Evolutionary conservation across 306 rosid genomes (phyloP), one percentile per base, ranked within the genome.

Genomic region (Betula pendula): DNA sequence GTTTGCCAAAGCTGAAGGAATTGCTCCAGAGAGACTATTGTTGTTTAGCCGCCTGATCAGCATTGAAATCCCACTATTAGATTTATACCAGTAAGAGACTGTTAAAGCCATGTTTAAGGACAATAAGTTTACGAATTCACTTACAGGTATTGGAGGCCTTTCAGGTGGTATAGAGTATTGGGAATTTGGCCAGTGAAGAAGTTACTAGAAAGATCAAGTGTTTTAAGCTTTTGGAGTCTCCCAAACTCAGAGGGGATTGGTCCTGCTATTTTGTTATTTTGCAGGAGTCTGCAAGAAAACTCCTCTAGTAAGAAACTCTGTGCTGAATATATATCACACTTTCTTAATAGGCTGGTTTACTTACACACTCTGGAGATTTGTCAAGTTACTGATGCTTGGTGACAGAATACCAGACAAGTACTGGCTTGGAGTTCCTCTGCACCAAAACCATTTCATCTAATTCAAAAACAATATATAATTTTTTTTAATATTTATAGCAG

Each of bases 181-280:
- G 99, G 98, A 77, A 96, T 87, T 71, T 89, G 84, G 25, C 96
- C 94, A 25, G 72, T 83, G 85, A 96, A 96, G 67, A 17, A 75
- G 80, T 96, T 96, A 81, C 79, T 85, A n/a, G 99, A 93, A 81
- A 96, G 97, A 85, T 93, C 97, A 48, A 96, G 89, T 65, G 96
- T 91, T 48, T 75, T 82, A 70, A 96, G 99, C 86, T 80, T 87
- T 51, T 87, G 90, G 58, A 96, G 90, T 85, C 76, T 89, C 80
- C 94, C 90, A 73, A 96, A 55, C 86, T 92, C 98, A 74, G 78
- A 35, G 9, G 99, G 98, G 47, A 96, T 91, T 74, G 83, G 55
- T 55, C 99, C 99, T 53, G 96, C 42, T 83, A 96, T 91, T 52
- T 89, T 87, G 72, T 96, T 96, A 63, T 86, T 89, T 77, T 93